phyloP scores from a whole-genome alignment of 805 yeast genomes.

The Lipomyces spencermartinsiae region DNA sequence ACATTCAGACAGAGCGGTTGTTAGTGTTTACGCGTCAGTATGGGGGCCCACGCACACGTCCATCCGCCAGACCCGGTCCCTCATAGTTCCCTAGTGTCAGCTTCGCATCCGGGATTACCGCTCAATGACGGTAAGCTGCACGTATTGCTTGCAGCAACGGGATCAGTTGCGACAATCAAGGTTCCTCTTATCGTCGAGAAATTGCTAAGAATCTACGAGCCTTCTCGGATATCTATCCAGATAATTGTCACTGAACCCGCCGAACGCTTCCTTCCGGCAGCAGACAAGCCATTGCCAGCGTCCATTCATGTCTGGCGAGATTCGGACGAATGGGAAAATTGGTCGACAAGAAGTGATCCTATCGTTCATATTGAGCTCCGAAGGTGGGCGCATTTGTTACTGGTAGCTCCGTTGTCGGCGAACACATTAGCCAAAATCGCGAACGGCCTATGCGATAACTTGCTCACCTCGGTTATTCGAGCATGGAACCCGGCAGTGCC shows the following conservation, averaged over 20 bases:
- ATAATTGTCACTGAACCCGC: constrained; percentile 85
- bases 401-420: constrained; percentile 94
- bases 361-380: constrained; percentile 93
- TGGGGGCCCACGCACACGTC: neutral
- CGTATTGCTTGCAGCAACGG: constrained; percentile 89
- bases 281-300: constrained; percentile 56
- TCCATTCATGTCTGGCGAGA: constrained; percentile 91
- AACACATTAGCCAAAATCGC: constrained; percentile 90
- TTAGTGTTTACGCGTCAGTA: neutral
- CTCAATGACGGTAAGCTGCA: constrained; percentile 84
- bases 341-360: constrained; percentile 82
- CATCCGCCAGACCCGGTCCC: constrained; percentile 2
- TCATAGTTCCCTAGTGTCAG: constrained; percentile 11
- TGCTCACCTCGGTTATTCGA: constrained; percentile 85
- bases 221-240: constrained; percentile 77
- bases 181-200: constrained; percentile 88
- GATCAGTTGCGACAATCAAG: constrained; percentile 95
- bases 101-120: constrained; percentile 30
- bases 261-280: constrained; percentile 66
- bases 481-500: constrained; percentile 97
- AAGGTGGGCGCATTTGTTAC: constrained; percentile 93
- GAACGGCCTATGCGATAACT: constrained; percentile 88
- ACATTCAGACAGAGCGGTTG: neutral
- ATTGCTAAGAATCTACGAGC: constrained; percentile 78
- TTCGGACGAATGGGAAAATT: constrained; percentile 91